Evolutionary conservation across 1,284 basidiomycete species (phyloP), one percentile per base, ranked within the genome.

Genomic region (Ganoderma multipileum): DNA sequence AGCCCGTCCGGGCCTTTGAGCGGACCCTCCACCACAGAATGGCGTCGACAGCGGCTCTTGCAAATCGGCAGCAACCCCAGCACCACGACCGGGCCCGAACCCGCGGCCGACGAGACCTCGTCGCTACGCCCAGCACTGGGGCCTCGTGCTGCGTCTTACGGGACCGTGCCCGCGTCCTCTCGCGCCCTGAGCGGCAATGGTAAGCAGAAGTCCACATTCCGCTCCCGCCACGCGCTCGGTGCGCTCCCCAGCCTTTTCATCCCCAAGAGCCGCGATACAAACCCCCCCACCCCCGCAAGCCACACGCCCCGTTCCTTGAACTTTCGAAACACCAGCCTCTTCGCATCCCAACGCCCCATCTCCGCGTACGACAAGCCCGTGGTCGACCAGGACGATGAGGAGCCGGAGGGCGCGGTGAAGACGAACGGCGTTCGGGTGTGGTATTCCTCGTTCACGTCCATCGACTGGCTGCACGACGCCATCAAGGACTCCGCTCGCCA

Each of bases 381-480:
- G 54, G 76, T 79, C 20, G 81, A 79, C 55, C 78, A 80, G 69
- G 77, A 75, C 38, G 75, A 79, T 41, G 61, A 57, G 0, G 85
- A 85, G 28, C 78, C 83, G 23, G 88, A 87, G 60, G 81, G 87
- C 28, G 90, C 91, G 72, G 86, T 90, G 57, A 87, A 87, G 74
- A 89, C 90, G 54, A 97, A 97, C 72, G 95, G 95, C 39, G 90
- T 94, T 61, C 91, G 95, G 44, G 94, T 97, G 38, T 97, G 95
- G 95, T 97, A 96, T 79, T 91, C 93, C 47, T 95, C 90, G 12
- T 95, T 91, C 81, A 89, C 90, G 1, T 91, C 91, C 50, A 90
- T 95, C 69, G 95, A 97, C 79, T 97, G 95, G 95, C 84, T 97
- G 62, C 95, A 97, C 76, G 95, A 97, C 81, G 88, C 93, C 42